A percentile compares a stretch with the other conserved stretches of the same genome.
These are phyloP conservation scores for Ophiostoma himal-ulmi DNA, from an alignment of 2,329 filamentous ascomycete species.

Conservation along the genomic window DNA sequence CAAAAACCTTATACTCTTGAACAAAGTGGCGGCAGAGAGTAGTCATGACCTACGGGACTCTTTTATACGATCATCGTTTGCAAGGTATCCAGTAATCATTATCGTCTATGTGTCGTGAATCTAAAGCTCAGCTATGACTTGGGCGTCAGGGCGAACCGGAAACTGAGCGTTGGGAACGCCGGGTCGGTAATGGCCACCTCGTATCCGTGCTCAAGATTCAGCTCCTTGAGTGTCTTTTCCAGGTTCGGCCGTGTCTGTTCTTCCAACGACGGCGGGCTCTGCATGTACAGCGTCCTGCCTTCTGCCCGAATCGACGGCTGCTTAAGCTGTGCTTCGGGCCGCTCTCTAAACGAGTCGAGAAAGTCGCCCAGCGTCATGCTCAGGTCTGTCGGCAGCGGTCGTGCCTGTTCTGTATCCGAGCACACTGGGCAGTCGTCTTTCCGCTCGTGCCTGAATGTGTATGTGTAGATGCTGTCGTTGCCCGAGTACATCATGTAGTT, in stretches of 20 bases:
- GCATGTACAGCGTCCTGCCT: conserved; percentile 84
- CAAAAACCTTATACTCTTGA: background rate
- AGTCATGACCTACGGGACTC: too few species aligned
- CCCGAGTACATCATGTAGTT: conserved; percentile 99
- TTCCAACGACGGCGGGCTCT: conserved; percentile 72
- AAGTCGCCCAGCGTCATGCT: conserved; percentile 73
- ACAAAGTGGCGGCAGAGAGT: too few species aligned
- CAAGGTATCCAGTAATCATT: background rate
- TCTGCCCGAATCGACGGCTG: conserved; percentile 78
- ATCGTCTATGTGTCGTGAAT: conserved; percentile 4
- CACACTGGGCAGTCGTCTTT: conserved; percentile 95
- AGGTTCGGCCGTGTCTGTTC: conserved; percentile 80
- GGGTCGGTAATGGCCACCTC: conserved; percentile 90
- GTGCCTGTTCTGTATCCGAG: conserved; percentile 61
- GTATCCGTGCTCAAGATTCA: conserved; percentile 70
- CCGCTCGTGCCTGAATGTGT: conserved; percentile 91
- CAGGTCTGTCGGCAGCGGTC: conserved; percentile 66
- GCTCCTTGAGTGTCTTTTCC: conserved; percentile 65
- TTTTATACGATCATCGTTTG: background rate
- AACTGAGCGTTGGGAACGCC: conserved; percentile 71
- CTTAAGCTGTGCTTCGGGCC: conserved; percentile 88
- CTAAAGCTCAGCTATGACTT: conserved; percentile 28
- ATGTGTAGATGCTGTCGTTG: conserved; percentile 92
- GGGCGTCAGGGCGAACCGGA: conserved; percentile 47
- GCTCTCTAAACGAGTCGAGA: conserved; percentile 72